Evolutionary conservation across 2,329 filamentous ascomycete species (phyloP).

Genomic region (Canariomyces notabilis): DNA sequence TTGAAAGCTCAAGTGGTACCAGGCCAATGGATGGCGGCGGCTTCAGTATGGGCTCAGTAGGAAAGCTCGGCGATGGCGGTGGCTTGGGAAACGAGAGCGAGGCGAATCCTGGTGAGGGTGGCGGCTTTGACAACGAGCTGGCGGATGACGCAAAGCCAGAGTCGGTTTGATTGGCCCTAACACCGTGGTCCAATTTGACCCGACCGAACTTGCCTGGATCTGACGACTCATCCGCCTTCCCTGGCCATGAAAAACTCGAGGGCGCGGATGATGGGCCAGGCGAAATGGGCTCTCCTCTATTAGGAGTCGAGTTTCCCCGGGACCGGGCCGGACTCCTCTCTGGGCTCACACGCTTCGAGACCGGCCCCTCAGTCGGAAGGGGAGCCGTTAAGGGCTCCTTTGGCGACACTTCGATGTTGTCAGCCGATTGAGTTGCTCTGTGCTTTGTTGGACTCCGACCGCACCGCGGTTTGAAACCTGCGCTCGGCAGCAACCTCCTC

Average conservation of each 20-base stretch:
- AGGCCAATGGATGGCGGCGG: conserved; percentile 22
- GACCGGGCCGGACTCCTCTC: conserved; percentile 40
- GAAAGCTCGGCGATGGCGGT: conserved; percentile 22
- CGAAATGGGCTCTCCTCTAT: conserved; percentile 43
- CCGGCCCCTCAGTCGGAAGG: conserved; percentile 49
- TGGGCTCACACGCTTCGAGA: conserved; percentile 36
- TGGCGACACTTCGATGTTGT: conserved; percentile 47
- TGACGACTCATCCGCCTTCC: conserved; percentile 43
- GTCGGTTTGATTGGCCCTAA: conserved; percentile 34
- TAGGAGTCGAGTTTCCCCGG: conserved; percentile 51
- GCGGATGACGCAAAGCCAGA: conserved; percentile 23
- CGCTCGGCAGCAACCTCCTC: conserved; percentile 41
- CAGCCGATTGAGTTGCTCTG: conserved; percentile 54
- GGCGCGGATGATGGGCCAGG: conserved; percentile 65
- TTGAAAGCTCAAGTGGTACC: conserved; percentile 25
- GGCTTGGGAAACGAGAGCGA: conserved; percentile 8
- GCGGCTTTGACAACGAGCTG: conserved; percentile 21
- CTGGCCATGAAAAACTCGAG: conserved; percentile 56
- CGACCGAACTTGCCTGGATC: conserved; percentile 36
- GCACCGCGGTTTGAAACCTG: conserved; percentile 44
- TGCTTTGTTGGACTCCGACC: conserved; percentile 57
- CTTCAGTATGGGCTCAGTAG: conserved; percentile 30
- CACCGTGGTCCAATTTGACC: conserved; percentile 37
- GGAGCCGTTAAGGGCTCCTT: conserved; percentile 59
- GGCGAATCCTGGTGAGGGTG: conserved; percentile 21